Conservation (phyloP, 1,139 yeast genomes). For the Candida freyschussii region DNA sequence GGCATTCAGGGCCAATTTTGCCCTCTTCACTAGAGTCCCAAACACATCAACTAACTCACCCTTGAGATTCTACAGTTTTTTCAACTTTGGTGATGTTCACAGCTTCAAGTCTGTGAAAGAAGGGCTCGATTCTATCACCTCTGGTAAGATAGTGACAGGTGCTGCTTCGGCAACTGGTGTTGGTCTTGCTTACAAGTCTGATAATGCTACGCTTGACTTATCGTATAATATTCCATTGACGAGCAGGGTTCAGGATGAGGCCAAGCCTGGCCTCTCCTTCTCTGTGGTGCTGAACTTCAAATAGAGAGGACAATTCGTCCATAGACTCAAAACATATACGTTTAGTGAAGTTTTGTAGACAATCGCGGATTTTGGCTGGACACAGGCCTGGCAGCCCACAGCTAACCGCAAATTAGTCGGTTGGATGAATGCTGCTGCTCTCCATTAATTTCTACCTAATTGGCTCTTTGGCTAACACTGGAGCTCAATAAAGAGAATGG, state of each 20-base stretch:
- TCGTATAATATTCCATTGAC: conserved; percentile 31
- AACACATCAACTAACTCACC: conserved; percentile 26
- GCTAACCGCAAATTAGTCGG: no score
- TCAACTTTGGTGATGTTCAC: conserved; percentile 24
- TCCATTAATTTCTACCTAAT: no score
- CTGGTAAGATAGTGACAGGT: conserved; percentile 17
- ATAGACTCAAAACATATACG: no score
- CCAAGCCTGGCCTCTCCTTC: conserved; percentile 31
- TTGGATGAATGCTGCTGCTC: no score
- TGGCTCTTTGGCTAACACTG: no score
- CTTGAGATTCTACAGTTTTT: conserved; percentile 25
- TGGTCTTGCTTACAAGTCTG: conserved; percentile 28
- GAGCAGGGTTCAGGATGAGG: conserved; percentile 24
- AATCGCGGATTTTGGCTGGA: no score
- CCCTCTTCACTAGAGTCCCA: conserved; percentile 28
- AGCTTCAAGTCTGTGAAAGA: conserved; percentile 8
- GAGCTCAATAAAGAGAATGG: conserved; percentile 1
- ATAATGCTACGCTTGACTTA: conserved; percentile 28
- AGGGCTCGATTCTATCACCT: conserved; percentile 4
- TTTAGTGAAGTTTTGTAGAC: no score
- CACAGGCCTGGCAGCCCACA: no score
- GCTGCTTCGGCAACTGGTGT: conserved; percentile 30
- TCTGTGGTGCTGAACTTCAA: conserved; percentile 28
- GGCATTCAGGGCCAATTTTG: conserved; percentile 25
- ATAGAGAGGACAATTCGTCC: no score